Evolutionary conservation across 1,139 yeast species (phyloP).

Genomic region (Lodderomyces parapsilosis): DNA sequence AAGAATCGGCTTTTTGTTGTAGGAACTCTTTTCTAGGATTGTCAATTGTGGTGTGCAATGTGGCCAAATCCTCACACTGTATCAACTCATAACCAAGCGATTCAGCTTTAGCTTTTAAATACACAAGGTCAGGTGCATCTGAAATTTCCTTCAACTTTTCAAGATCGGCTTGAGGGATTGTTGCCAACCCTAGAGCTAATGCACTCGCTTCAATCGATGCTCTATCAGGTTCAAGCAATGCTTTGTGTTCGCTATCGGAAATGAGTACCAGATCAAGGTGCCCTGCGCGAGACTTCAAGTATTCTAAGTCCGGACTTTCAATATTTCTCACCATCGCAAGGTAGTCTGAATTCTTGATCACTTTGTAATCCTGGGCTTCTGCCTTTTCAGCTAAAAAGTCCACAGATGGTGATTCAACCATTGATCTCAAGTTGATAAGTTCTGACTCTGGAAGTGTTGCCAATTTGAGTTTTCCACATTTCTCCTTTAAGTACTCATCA

Average conservation of each 20-base stretch:
- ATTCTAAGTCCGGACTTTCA: constrained; percentile 25
- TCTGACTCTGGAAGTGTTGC: constrained; percentile 5
- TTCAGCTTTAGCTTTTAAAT: constrained; percentile 21
- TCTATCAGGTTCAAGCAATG: constrained; percentile 25
- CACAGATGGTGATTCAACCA: constrained; percentile 19
- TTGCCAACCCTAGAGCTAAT: constrained; percentile 15
- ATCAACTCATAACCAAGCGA: constrained; percentile 19
- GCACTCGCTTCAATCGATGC: constrained; percentile 17
- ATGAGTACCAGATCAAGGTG: constrained; percentile 18
- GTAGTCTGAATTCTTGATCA: constrained; percentile 17
- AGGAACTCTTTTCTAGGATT: constrained; percentile 30
- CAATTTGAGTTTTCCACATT: constrained; percentile 15
- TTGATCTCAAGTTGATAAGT: constrained; percentile 5
- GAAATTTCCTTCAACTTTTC: constrained; percentile 9
- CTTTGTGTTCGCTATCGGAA: constrained; percentile 21
- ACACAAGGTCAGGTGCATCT: constrained; percentile 18
- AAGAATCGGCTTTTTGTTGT: constrained; percentile 17
- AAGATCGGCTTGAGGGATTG: constrained; percentile 16
- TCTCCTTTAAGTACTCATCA: constrained; percentile 20
- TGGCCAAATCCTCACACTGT: constrained; percentile 15
- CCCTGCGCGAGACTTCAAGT: constrained; percentile 19
- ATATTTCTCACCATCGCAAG: constrained; percentile 19
- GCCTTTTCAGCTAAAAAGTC: constrained; percentile 20
- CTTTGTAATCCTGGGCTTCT: constrained; percentile 6
- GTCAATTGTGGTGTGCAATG: constrained; percentile 14